Conservation (phyloP, 371 early-diverging fungal genomes). For the Saksenaea oblongispora region DNA sequence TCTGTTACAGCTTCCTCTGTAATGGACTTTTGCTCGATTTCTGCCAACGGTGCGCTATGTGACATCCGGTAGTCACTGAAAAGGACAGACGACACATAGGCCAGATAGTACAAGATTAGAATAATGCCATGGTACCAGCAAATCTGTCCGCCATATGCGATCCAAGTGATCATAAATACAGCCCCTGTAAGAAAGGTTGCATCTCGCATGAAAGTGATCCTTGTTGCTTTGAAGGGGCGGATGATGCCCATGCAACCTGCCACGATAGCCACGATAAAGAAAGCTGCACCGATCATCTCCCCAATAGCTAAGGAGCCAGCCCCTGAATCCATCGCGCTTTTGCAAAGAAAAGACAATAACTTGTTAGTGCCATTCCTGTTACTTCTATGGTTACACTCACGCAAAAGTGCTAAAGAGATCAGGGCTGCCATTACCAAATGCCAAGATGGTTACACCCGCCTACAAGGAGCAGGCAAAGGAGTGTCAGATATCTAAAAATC, state of each 20-base stretch:
- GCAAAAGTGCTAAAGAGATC: constrained; percentile 79
- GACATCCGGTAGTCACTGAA: constrained; percentile 31
- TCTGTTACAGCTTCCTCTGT: background rate
- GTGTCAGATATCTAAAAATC: background rate
- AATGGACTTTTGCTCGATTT: constrained; percentile 1
- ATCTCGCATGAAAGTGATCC: constrained; percentile 72
- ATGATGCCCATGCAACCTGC: constrained; percentile 75
- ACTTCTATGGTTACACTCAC: constrained; percentile 15
- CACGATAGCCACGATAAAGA: constrained; percentile 75
- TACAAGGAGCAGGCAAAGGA: constrained; percentile 17
- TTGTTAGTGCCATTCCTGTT: background rate
- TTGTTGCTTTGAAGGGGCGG: constrained; percentile 63
- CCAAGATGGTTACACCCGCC: constrained; percentile 89
- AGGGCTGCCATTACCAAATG: constrained; percentile 85
- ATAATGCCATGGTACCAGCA: constrained; percentile 60
- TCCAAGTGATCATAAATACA: constrained; percentile 59
- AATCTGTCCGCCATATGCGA: constrained; percentile 62
- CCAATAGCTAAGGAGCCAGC: constrained; percentile 81
- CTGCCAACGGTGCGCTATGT: background rate
- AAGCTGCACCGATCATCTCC: constrained; percentile 80
- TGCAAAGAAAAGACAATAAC: background rate
- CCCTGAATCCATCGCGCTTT: constrained; percentile 70
- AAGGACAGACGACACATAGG: constrained; percentile 61
- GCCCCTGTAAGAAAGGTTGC: constrained; percentile 71
- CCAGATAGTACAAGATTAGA: constrained; percentile 54